These are phyloP conservation scores for Sorghum bicolor DNA, from an alignment of 176 grass and related monocot species.

Conservation along the genomic window DNA sequence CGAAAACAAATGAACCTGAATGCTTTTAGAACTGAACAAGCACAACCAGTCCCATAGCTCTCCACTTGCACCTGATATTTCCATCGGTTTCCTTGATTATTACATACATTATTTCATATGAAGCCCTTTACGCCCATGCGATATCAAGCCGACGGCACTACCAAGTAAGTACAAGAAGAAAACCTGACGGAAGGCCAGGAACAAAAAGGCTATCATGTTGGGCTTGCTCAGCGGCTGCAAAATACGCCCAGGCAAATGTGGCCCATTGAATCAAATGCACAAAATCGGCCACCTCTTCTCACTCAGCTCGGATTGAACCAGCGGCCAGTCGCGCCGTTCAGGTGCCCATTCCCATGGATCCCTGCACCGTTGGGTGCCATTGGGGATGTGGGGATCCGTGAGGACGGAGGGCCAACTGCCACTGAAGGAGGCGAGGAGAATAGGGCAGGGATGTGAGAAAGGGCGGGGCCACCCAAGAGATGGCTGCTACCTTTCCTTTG, in stretches of 20 bases:
- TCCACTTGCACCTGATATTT: conserved; percentile 61
- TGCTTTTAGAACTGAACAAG: conserved; percentile 33
- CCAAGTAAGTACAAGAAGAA: conserved; percentile 49
- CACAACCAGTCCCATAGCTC: conserved; percentile 53
- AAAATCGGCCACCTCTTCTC: conserved; percentile 26
- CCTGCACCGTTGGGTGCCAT: conserved; percentile 61
- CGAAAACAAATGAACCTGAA: not conserved
- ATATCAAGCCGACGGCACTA: conserved; percentile 57
- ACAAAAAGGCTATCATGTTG: conserved; percentile 58
- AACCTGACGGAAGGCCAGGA: conserved; percentile 36
- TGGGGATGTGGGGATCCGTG: conserved; percentile 53
- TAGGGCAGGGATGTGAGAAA: conserved; percentile 52
- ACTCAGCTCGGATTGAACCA: conserved; percentile 70
- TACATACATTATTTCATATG: conserved; percentile 49
- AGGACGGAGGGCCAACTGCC: conserved; percentile 56
- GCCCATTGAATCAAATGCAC: conserved; percentile 34
- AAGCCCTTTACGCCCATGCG: conserved; percentile 29
- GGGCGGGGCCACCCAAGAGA: conserved; percentile 47
- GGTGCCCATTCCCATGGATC: conserved; percentile 64
- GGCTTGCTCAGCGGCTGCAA: conserved; percentile 53
- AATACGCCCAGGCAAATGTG: conserved; percentile 40
- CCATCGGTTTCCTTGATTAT: conserved; percentile 50
- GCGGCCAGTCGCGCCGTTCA: conserved; percentile 24
- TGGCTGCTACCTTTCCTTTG: conserved; percentile 59
- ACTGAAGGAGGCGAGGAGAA: conserved; percentile 54